Conservation (phyloP, 2,329 filamentous ascomycete species). For the Lecanicillium sp. region DNA sequence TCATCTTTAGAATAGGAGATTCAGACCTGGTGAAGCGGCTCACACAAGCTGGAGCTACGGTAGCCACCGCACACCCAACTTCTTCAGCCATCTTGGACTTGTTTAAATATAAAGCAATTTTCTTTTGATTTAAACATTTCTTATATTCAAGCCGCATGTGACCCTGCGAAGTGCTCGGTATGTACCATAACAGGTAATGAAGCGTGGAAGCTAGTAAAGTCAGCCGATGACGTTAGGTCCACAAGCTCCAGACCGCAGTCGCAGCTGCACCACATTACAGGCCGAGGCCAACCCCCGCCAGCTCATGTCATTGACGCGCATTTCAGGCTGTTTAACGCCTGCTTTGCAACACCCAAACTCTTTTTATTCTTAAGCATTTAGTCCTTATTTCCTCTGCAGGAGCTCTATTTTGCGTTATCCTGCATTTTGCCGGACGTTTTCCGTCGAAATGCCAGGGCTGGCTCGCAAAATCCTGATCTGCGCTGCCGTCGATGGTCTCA, state of each 20-base stretch:
- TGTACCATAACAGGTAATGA: no score
- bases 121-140: no score
- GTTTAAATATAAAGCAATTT: no score
- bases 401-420: background rate
- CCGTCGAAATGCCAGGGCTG: constrained; percentile 57
- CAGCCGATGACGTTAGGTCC: constrained; percentile 9
- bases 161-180: no score
- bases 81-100: no score
- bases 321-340: background rate
- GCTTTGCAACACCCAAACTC: background rate
- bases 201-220: constrained; percentile 1
- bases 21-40: no score
- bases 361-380: background rate
- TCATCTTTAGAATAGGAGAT: no score
- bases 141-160: background rate
- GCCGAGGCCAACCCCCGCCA: constrained; percentile 8
- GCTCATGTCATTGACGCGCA: constrained; percentile 1
- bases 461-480: constrained; percentile 74
- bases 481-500: constrained; percentile 73
- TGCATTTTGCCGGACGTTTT: background rate
- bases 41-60: no score
- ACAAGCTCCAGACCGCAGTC: constrained; percentile 9
- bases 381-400: background rate
- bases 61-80: no score
- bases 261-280: constrained; percentile 5